phyloP scores from a whole-genome alignment of 2,329 filamentous ascomycete species.

The Dothideomycetes sp. region DNA sequence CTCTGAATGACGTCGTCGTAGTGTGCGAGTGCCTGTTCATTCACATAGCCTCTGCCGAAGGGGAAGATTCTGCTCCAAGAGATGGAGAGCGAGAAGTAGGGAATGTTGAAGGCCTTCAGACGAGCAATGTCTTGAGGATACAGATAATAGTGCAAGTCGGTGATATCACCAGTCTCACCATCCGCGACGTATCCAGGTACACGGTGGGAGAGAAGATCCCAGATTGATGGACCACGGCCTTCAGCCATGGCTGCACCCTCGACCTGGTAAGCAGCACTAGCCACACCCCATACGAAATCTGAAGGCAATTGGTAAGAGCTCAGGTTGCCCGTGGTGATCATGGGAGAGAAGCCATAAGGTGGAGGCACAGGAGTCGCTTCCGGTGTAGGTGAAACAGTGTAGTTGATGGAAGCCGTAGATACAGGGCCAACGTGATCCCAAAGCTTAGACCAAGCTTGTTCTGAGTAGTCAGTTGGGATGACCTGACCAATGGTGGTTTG shows the following conservation, averaged over 20 bases:
- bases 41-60: constrained; percentile 39
- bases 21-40: constrained; percentile 38
- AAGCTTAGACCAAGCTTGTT: constrained; percentile 14
- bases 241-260: constrained; percentile 25
- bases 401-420: constrained; percentile 19
- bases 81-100: constrained; percentile 35
- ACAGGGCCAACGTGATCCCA: constrained; percentile 25
- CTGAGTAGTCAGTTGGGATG: constrained; percentile 9
- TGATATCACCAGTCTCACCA: constrained; percentile 37
- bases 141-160: constrained; percentile 37
- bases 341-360: constrained; percentile 2
- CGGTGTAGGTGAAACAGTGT: constrained; percentile 24
- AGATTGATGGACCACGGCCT: constrained; percentile 23
- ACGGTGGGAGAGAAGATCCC: constrained; percentile 29
- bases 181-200: constrained; percentile 23
- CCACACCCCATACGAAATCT: constrained; percentile 33
- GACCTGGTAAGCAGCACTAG: constrained; percentile 26
- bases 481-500: neutral
- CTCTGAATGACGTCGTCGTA: constrained; percentile 39
- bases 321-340: constrained; percentile 6
- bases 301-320: constrained; percentile 20
- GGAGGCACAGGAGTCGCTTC: constrained; percentile 21
- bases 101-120: constrained; percentile 32
- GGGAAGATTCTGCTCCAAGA: constrained; percentile 44
- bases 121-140: constrained; percentile 20